A percentile compares a stretch with the other conserved stretches of the same genome.
phyloP scores from a whole-genome alignment of 495 filamentous ascomycete genomes.

The Penicillium flavigenum region DNA sequence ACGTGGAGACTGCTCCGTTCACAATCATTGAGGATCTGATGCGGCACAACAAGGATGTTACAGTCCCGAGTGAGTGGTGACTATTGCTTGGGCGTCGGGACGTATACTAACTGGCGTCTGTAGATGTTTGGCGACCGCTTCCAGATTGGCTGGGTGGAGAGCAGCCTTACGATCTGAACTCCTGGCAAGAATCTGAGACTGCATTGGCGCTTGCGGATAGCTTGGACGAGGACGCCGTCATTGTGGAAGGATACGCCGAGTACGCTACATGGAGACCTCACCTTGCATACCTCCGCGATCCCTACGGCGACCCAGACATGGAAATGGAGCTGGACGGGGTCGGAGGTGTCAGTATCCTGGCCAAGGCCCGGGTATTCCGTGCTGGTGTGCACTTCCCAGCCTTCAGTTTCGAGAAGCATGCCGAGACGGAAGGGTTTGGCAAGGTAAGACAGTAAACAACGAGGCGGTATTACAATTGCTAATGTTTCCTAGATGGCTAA shows the following conservation, averaged over 20 bases:
- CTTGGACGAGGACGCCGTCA: conserved; percentile 96
- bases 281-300: conserved; percentile 94
- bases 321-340: conserved; percentile 99
- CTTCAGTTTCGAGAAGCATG: conserved; percentile 98
- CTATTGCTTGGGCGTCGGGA: conserved; percentile 5
- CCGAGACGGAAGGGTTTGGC: conserved; percentile 97
- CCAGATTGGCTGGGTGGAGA: conserved; percentile 99
- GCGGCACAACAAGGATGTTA: conserved; percentile 98
- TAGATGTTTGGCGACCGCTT: conserved; percentile 97
- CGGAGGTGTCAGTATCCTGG: conserved; percentile 94
- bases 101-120: conserved; percentile 7
- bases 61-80: conserved; percentile 89
- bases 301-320: conserved; percentile 97
- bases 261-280: conserved; percentile 99
- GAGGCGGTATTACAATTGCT: conserved; percentile 23
- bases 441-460: conserved; percentile 61
- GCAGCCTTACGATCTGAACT: conserved; percentile 98
- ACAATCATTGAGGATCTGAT: conserved; percentile 98
- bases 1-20: conserved; percentile 93
- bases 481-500: conserved; percentile 78
- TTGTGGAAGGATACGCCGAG: conserved; percentile 98
- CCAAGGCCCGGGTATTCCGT: conserved; percentile 93
- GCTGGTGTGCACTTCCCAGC: conserved; percentile 96
- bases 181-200: conserved; percentile 99
- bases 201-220: conserved; percentile 91